A percentile compares a stretch with the other conserved stretches of the same genome.
Evolutionary conservation across 2,329 filamentous ascomycete genomes (phyloP).

Genomic region (Amauroascus niger): DNA sequence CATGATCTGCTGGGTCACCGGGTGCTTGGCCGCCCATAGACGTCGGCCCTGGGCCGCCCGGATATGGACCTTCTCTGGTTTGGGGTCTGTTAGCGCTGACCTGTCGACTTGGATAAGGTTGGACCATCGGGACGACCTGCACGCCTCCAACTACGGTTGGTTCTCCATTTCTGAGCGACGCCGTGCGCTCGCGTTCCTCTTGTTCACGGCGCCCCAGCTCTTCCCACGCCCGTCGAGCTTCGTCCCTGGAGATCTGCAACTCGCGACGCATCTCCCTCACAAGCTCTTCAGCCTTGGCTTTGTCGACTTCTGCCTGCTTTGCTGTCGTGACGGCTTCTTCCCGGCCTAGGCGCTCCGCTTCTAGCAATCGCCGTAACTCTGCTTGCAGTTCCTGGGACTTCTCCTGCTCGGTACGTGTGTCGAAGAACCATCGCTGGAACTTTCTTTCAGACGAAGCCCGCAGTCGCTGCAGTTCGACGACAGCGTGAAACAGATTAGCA

Average conservation of each 20-base stretch:
- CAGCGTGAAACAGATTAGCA: slow-evolving; percentile 93
- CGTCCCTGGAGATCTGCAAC: slow-evolving; percentile 87
- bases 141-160: slow-evolving; percentile 86
- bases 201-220: slow-evolving; percentile 88
- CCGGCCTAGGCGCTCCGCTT: slow-evolving; percentile 61
- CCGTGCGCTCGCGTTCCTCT: slow-evolving; percentile 77
- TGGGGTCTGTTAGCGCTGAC: slow-evolving; percentile 40
- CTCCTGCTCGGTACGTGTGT: slow-evolving; percentile 82
- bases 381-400: slow-evolving; percentile 71
- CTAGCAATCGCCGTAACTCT: slow-evolving; percentile 65
- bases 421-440: slow-evolving; percentile 98
- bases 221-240: slow-evolving; percentile 92
- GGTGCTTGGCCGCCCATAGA: slow-evolving; percentile 25
- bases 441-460: slow-evolving; percentile 93
- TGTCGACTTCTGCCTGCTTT: slow-evolving; percentile 59
- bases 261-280: slow-evolving; percentile 89
- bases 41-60: slow-evolving; percentile 27
- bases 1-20: slow-evolving; percentile 26
- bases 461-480: slow-evolving; percentile 87
- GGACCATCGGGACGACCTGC: slow-evolving; percentile 87
- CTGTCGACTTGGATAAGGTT: slow-evolving; percentile 52
- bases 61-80: slow-evolving; percentile 39
- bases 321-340: slow-evolving; percentile 58
- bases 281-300: slow-evolving; percentile 60
- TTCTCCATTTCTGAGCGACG: slow-evolving; percentile 75